phyloP scores from a whole-genome alignment of 352 stramenopile genomes.

The Globisporangium uncinulatum region DNA sequence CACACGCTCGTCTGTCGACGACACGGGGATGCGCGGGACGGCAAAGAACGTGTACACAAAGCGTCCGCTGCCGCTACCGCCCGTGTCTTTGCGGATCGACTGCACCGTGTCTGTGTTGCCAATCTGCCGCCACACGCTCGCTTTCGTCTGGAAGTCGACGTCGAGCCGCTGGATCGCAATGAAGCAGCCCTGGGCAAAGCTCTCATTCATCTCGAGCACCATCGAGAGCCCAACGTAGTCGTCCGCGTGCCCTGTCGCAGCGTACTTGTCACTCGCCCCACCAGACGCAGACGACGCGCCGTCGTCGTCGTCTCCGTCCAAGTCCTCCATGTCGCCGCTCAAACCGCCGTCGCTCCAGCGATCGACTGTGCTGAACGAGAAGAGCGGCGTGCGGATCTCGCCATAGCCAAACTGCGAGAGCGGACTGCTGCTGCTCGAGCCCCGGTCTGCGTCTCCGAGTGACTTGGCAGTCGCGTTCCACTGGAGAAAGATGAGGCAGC shows the following conservation, averaged over 20 bases:
- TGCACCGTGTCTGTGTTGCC: conserved; percentile 80
- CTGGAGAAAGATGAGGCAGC: conserved; percentile 84
- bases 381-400: conserved; percentile 74
- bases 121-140: conserved; percentile 61
- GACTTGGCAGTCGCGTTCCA: conserved; percentile 85
- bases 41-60: conserved; percentile 80
- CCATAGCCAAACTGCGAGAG: conserved; percentile 59
- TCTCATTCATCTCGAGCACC: conserved; percentile 76
- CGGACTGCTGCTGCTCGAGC: conserved; percentile 25
- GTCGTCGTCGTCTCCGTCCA: conserved; percentile 27
- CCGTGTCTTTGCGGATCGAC: conserved; percentile 46
- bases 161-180: conserved; percentile 73
- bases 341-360: conserved; percentile 43
- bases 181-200: conserved; percentile 69
- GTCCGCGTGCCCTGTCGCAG: conserved; percentile 13
- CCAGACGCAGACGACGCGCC: background rate
- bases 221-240: conserved; percentile 81
- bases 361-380: conserved; percentile 65
- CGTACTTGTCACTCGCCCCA: conserved; percentile 9
- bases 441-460: conserved; percentile 50
- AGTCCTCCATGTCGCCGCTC: conserved; percentile 38
- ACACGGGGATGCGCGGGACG: conserved; percentile 69
- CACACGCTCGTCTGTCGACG: conserved; percentile 52
- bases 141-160: conserved; percentile 27
- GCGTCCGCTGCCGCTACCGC: conserved; percentile 23